phyloP scores from a whole-genome alignment of 1,139 yeast species.

The Magnusiomyces sp. region DNA sequence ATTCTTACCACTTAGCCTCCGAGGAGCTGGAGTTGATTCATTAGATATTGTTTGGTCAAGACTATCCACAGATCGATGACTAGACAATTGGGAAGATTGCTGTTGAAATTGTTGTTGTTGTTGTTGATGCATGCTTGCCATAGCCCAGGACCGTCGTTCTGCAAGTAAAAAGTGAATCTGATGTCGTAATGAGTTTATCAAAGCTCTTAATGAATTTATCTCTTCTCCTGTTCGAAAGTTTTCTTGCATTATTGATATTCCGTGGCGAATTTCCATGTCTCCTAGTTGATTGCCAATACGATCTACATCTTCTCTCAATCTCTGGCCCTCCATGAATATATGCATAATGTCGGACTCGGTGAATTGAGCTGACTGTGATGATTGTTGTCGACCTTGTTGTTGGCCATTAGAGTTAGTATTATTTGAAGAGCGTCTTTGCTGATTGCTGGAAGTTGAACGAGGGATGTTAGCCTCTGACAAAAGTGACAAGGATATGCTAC shows the following conservation, averaged over 20 bases:
- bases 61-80: no score
- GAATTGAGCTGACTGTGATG: conserved; percentile 6
- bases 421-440: no score
- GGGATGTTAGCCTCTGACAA: no score
- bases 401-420: no score
- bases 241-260: conserved; percentile 31
- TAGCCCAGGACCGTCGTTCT: conserved; percentile 24
- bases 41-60: no score
- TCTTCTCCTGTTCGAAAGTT: conserved; percentile 31
- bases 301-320: conserved; percentile 31
- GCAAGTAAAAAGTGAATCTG: conserved; percentile 30
- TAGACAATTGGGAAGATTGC: neutral
- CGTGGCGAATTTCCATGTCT: conserved; percentile 31
- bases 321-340: conserved; percentile 31
- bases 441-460: no score
- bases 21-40: neutral
- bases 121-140: conserved; percentile 4
- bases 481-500: no score
- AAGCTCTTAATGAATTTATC: conserved; percentile 28
- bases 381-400: no score
- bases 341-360: conserved; percentile 27
- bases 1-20: conserved; percentile 1
- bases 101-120: conserved; percentile 3
- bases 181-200: conserved; percentile 30
- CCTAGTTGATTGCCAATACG: conserved; percentile 25